Evolutionary conservation across 1,284 basidiomycete species (phyloP), one percentile per base, ranked within the genome.

Genomic region (Puccinia triticina): DNA sequence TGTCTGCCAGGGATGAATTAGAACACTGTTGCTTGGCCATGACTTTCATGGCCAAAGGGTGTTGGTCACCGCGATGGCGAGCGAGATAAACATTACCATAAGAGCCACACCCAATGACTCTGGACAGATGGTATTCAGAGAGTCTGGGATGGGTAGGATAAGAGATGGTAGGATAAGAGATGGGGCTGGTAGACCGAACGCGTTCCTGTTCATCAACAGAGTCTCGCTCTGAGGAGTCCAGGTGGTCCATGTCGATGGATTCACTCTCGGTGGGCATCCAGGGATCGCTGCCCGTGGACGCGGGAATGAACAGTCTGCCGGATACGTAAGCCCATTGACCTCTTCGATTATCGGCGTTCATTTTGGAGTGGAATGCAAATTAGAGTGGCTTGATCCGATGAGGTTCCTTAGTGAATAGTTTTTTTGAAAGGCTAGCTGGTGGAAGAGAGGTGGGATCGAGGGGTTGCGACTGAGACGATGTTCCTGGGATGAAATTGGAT

Each of bases 41-140:
- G 7, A 77, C 55, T 48, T 77, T 77, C 40, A 77, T 64, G 12
- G 74, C 74, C 21, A 57, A 77, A 26, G 46, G 8, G 40, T 77
- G 55, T 18, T 18, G 1, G 40, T 77, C 40, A 18, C n/a, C 12
- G n/a, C 55, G 53, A 61, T n/a, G 61, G n/a, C 29, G 12, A 8
- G 74, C 74, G 0, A 50, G n/a, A 26, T 48, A 77, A 26, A 77
- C 74, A 14, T 64, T 37, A 2, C 74, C 74, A 46, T 40, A 77
- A 26, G 57, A 29, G 40, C 74, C 74, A 23, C 46, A 12, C 1
- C 74, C 74, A n/a, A 77, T 23, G 18, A 48, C 23, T 32, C 29
- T 64, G 0, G 61, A 57, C 12, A 77, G 48, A 5, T 61, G 55
- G 40, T 77, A 77, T 23, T 66, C 74, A n/a, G 55, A 48, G 26